Percentiles rank a stretch among this genome's conserved stretches.
phyloP scores from a whole-genome alignment of 1,284 basidiomycete species.

The Cutaneotrichosporon arboriforme region DNA sequence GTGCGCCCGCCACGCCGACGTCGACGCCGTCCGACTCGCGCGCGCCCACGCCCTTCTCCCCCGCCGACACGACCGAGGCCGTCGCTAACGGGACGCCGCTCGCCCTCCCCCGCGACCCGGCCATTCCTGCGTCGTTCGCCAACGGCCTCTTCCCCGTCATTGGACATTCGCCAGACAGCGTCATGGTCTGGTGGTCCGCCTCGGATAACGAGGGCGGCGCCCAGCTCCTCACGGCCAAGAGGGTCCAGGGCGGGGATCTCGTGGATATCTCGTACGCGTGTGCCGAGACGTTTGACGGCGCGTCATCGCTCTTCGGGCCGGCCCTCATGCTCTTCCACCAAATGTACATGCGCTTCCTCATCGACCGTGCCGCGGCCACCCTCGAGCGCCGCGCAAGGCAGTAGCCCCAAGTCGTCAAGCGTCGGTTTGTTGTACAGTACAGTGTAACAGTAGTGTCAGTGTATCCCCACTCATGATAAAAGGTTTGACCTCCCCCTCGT shows the following conservation, averaged over 20 bases:
- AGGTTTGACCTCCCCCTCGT: no score
- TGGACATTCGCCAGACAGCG: background rate
- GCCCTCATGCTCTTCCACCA: slow-evolving; percentile 1
- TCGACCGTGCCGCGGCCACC: slow-evolving; percentile 2
- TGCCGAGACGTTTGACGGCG: background rate
- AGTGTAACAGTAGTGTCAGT: no score
- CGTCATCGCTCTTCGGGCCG: background rate
- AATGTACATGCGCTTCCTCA: slow-evolving; percentile 5
- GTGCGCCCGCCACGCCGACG: background rate
- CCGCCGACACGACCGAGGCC: background rate
- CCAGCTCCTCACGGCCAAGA: slow-evolving; percentile 1
- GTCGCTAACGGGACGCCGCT: background rate
- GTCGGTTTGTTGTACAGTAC: no score
- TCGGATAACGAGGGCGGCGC: background rate
- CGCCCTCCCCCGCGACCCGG: background rate
- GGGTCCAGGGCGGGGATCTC: background rate
- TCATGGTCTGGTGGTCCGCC: slow-evolving; percentile 3
- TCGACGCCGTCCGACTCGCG: background rate
- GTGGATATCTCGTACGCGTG: slow-evolving; percentile 1
- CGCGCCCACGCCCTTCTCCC: background rate
- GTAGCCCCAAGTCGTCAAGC: no score
- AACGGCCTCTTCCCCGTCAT: slow-evolving; percentile 5
- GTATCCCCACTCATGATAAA: no score
- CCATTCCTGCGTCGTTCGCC: background rate
- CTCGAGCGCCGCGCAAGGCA: background rate